phyloP scores from a whole-genome alignment of 345 rosid species.

The Bruguiera parviflora region DNA sequence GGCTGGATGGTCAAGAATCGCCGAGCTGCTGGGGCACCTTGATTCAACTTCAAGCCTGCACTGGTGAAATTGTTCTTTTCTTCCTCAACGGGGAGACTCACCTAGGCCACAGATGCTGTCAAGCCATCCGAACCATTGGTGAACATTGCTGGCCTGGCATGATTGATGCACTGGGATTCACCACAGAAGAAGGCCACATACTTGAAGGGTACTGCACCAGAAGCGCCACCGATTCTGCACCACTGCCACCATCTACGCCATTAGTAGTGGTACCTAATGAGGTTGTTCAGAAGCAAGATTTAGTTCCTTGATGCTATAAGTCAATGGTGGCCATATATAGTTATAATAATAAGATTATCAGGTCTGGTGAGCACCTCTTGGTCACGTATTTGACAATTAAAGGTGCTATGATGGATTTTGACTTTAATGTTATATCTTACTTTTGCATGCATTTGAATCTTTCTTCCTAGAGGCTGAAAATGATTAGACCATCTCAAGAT shows the following conservation, averaged over 20 bases:
- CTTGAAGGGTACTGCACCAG: conserved; percentile 63
- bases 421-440: neutral
- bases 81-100: conserved; percentile 72
- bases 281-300: neutral
- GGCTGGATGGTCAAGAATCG: conserved; percentile 39
- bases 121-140: conserved; percentile 50
- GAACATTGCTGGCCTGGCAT: conserved; percentile 61
- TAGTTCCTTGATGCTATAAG: neutral
- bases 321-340: too few species aligned
- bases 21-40: conserved; percentile 68
- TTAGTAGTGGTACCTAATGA: neutral
- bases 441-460: conserved; percentile 3
- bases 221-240: neutral
- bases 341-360: too few species aligned
- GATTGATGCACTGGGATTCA: conserved; percentile 57
- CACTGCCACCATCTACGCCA: neutral
- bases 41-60: conserved; percentile 70
- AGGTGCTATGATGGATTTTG: too few species aligned
- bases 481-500: neutral
- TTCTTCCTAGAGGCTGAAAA: neutral
- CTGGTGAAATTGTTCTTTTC: conserved; percentile 65
- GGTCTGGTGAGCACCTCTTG: too few species aligned
- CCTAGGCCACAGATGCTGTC: conserved; percentile 58
- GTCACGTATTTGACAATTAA: too few species aligned
- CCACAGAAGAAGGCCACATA: conserved; percentile 55